Base-by-base conservation (phyloP, 177 flowering plant species). In the Tripterygium wilfordii region DNA sequence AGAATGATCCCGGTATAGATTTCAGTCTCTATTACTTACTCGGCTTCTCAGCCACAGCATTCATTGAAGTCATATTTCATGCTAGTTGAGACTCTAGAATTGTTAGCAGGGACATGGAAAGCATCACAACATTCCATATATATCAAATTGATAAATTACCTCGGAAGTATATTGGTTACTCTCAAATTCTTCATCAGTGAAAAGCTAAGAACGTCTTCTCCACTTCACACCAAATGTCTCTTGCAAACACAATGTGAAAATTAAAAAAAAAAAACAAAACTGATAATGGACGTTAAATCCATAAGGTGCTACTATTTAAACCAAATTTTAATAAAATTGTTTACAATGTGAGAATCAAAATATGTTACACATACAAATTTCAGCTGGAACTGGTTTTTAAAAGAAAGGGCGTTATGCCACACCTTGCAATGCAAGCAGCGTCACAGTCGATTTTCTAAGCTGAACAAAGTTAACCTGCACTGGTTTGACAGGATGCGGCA, bases 181-280 rank as follows among this genome's bases (percentile, higher is more conserved):
- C 68, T 72, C 77, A 71, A 56, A 47, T 66, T 75, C 86, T 77
- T 67, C 76, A 14, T 68, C 77, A 67, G 67, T 64, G 74, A 75
- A 77, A 74, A 74, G 76, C 74, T 63, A 77, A 74, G 72, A 68
- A 53, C 47, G 66, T 42, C 72, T 69, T 70, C 70, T 67, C 77
- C 70, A 69, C 82, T 66, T 71, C 79, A 80, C 75, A 78, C 78
- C 82, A 71, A 61, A 51, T 58, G 56, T 50, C 79, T 75, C 86
- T 82, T 82, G 90, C 88, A 85, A 80, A 80, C 80, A 88, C 80
- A 80, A 74, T 49, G 52, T 61, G 52, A 70, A 64, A 48, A 82
- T 78, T 70, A 82, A 82, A 78, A 67, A 47, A 47, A 61, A 39
- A 54, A n/a, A n/a, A n/a, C 28, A 17, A 42, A 30, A 51, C 39